These are phyloP conservation scores for Pseudogymnoascus sp. DNA, from an alignment of 2,329 filamentous ascomycete genomes.

Conservation along the genomic window DNA sequence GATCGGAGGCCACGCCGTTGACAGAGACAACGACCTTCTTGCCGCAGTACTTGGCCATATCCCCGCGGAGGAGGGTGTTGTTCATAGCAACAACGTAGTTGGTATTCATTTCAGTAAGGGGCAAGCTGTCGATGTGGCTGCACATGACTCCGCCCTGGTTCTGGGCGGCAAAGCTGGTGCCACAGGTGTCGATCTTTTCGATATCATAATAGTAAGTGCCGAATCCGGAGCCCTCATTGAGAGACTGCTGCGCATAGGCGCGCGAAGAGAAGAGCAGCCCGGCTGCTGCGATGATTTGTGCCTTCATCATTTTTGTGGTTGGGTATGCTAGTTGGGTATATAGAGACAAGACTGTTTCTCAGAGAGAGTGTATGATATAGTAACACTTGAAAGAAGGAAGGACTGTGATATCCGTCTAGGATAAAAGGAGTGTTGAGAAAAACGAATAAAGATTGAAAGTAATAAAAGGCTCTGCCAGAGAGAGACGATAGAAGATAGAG, in stretches of 20 bases:
- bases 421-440: neutral
- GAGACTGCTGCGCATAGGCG: neutral
- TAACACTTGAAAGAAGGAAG: neutral
- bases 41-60: neutral
- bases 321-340: neutral
- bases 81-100: conserved; percentile 4
- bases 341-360: neutral
- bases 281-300: conserved; percentile 3
- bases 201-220: neutral
- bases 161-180: neutral
- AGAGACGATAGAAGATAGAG: neutral
- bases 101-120: neutral
- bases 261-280: neutral
- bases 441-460: neutral
- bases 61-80: neutral
- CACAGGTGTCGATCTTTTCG: neutral
- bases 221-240: neutral
- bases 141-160: neutral
- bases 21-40: neutral
- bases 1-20: neutral
- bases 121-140: neutral
- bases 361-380: neutral
- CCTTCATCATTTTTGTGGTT: neutral
- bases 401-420: neutral
- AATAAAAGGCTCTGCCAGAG: neutral